These are phyloP conservation scores for Odontarrhena argentea DNA, from an alignment of 345 rosid genomes.

Conservation along the genomic window DNA sequence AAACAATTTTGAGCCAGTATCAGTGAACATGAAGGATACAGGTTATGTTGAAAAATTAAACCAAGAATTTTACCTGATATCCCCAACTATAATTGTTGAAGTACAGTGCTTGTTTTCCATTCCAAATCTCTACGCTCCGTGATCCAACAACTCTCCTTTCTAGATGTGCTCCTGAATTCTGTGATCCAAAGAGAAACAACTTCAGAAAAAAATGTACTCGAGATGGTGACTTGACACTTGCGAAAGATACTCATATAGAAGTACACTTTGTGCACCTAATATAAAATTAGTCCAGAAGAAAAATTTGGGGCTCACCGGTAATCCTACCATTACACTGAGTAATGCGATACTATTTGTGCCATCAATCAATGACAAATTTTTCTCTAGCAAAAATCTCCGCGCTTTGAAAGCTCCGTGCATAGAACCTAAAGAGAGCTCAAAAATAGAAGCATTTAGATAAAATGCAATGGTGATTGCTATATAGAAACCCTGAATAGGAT, in stretches of 20 bases:
- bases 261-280: slow-evolving; percentile 21
- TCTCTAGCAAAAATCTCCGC: slow-evolving; percentile 45
- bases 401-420: slow-evolving; percentile 52
- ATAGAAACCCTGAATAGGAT: slow-evolving; percentile 7
- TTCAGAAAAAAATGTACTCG: slow-evolving; percentile 18
- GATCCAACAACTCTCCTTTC: slow-evolving; percentile 64
- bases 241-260: slow-evolving; percentile 11
- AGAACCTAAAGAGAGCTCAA: slow-evolving; percentile 50
- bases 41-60: slow-evolving; percentile 9
- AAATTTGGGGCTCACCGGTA: slow-evolving; percentile 59
- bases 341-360: slow-evolving; percentile 70
- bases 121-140: slow-evolving; percentile 47
- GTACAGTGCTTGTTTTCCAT: slow-evolving; percentile 31
- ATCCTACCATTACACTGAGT: slow-evolving; percentile 82
- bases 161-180: slow-evolving; percentile 71
- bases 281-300: neutral
- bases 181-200: slow-evolving; percentile 16
- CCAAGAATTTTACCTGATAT: slow-evolving; percentile 55
- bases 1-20: slow-evolving; percentile 20
- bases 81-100: slow-evolving; percentile 64
- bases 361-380: slow-evolving; percentile 42
- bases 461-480: neutral
- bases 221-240: neutral
- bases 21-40: slow-evolving; percentile 29
- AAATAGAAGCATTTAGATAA: neutral